phyloP scores from a whole-genome alignment of 1,284 basidiomycete species.

The Ganoderma lucidum region DNA sequence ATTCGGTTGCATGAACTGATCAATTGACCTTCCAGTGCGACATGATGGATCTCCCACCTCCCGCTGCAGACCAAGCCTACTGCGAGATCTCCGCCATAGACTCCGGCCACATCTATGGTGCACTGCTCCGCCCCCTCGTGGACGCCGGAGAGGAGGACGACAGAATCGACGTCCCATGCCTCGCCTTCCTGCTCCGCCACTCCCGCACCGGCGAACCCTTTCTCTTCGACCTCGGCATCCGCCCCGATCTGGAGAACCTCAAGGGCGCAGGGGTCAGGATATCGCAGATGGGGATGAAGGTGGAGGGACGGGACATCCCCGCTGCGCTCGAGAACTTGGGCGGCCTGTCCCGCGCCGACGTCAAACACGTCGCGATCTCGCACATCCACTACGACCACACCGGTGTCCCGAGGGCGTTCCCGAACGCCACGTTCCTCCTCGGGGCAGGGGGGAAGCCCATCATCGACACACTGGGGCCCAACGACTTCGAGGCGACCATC shows the following conservation, averaged over 20 bases:
- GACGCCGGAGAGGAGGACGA: constrained; percentile 42
- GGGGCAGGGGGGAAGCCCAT: constrained; percentile 46
- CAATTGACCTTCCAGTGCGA: not conserved
- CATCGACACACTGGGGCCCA: constrained; percentile 51
- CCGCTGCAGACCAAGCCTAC: constrained; percentile 22
- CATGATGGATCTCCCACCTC: constrained; percentile 21
- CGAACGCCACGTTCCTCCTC: constrained; percentile 38
- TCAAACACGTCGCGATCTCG: constrained; percentile 29
- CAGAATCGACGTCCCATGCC: constrained; percentile 45
- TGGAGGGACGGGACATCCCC: constrained; percentile 35
- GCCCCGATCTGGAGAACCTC: constrained; percentile 52
- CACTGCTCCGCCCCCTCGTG: constrained; percentile 47
- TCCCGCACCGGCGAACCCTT: constrained; percentile 45
- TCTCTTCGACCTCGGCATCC: constrained; percentile 61
- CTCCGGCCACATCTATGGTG: constrained; percentile 49
- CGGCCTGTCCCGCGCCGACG: constrained; percentile 44
- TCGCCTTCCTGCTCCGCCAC: constrained; percentile 58
- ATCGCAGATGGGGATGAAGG: constrained; percentile 11
- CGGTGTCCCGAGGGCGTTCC: constrained; percentile 41
- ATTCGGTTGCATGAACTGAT: not conserved
- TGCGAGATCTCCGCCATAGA: constrained; percentile 56
- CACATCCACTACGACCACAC: constrained; percentile 48
- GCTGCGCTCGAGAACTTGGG: constrained; percentile 49
- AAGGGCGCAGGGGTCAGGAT: constrained; percentile 21
- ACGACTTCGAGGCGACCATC: constrained; percentile 44